Evolutionary conservation across 768 basidiomycete genomes (phyloP), one percentile per base, ranked within the genome.

Genomic region (Tulasnella sp.): DNA sequence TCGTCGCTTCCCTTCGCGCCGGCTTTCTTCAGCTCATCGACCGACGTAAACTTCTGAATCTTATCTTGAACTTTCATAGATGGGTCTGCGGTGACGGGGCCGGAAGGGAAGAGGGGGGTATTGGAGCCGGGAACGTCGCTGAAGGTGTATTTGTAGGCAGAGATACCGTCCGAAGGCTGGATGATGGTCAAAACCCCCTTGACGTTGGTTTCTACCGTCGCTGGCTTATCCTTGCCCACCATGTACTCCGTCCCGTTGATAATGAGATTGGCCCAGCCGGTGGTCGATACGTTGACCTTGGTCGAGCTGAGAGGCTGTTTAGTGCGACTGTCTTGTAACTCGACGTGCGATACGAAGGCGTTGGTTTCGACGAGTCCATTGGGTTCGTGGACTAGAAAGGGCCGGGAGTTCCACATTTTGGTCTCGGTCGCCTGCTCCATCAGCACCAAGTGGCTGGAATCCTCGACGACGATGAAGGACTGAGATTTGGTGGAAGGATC

Each of bases 401-500:
- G 60, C n/a, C 58, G 58, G 60, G 78, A 64, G 22, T 72, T 79
- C 78, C 78, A 79, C 37, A 79, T 48, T 8, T 75, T 31, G 37
- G 78, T 79, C 34, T 79, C 78, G 24, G 18, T 22, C 16, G 78
- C 58, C 28, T 79, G 78, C 69, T 79, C 78, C 78, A 72, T 74
- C 31, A 72, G 24, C 18, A 69, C 8, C n/a, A 79, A 37, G 9
- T 41, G 40, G 18, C 22, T 18, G 37, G 58, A 42, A 24, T 58
- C 69, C 22, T 73, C 44, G 28, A 79, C 37, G 34, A 79, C 78
- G 24, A 79, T 31, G 14, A 79, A 69, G 0, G 58, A 64, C 64
- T 79, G 78, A 14, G 64, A 74, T 7, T 4, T 22, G 2, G 72
- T 79, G 1, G 78, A 46, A 8, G 58, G 78, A 37, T 79, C 78